These are phyloP conservation scores for Silene vulgaris DNA, from an alignment of 179 eudicot species.

Conservation along the genomic window DNA sequence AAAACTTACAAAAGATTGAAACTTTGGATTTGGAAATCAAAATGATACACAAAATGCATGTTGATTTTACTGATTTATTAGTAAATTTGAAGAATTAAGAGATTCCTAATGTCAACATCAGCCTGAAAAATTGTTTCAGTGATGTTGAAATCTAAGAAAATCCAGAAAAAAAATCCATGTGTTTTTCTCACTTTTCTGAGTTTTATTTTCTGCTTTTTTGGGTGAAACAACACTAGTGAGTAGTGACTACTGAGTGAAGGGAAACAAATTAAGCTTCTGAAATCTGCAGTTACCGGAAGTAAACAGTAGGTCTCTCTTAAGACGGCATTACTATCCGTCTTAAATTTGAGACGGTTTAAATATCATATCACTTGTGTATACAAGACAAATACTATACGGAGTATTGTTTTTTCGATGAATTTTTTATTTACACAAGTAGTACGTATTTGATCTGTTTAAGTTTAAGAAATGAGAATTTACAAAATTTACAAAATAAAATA, in stretches of 20 bases:
- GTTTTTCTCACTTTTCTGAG: constrained; percentile 22
- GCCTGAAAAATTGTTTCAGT: neutral
- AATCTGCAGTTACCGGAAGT: neutral
- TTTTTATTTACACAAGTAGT: no score
- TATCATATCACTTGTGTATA: no score
- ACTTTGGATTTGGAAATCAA: constrained; percentile 28
- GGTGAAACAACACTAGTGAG: constrained; percentile 17
- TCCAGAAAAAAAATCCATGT: constrained; percentile 16
- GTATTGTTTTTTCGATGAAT: no score
- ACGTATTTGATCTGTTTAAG: no score
- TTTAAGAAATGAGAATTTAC: no score
- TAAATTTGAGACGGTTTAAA: no score
- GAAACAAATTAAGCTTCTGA: neutral
- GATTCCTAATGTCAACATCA: constrained; percentile 19
- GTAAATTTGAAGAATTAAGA: constrained; percentile 25
- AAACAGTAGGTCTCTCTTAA: neutral
- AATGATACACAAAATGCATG: constrained; percentile 25
- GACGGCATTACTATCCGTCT: neutral
- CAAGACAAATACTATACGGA: no score
- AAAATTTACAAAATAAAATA: neutral
- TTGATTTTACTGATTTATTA: neutral
- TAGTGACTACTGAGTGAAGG: neutral
- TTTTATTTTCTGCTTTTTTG: constrained; percentile 11
- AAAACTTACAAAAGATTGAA: constrained; percentile 32
- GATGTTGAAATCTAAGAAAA: constrained; percentile 17